phyloP scores from a whole-genome alignment of 1,284 basidiomycete species.

The Cryptococcus sp. region DNA sequence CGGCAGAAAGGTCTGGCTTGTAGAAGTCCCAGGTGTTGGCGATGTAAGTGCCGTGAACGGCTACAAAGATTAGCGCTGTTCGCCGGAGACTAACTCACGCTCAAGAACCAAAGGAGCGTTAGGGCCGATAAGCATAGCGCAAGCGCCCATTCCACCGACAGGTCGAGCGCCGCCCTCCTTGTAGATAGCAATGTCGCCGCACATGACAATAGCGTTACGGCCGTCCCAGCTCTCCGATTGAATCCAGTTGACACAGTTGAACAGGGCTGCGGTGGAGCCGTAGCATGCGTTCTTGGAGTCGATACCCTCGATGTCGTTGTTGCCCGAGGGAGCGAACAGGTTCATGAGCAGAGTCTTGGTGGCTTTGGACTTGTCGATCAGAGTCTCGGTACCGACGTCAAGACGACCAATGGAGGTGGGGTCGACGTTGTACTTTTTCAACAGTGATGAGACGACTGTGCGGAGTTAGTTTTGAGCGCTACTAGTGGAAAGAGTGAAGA shows the following conservation, averaged over 20 bases:
- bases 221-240: slow-evolving; percentile 98
- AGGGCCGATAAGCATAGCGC: slow-evolving; percentile 92
- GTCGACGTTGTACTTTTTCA: slow-evolving; percentile 95
- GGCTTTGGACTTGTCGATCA: slow-evolving; percentile 99
- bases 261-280: slow-evolving; percentile 95
- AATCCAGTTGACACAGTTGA: slow-evolving; percentile 97
- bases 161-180: slow-evolving; percentile 94
- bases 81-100: slow-evolving; percentile 64
- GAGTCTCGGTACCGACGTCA: slow-evolving; percentile 97
- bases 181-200: slow-evolving; percentile 97
- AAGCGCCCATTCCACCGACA: slow-evolving; percentile 94
- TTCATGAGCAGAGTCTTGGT: slow-evolving; percentile 99
- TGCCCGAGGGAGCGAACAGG: slow-evolving; percentile 86
- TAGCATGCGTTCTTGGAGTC: slow-evolving; percentile 99
- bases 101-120: slow-evolving; percentile 93
- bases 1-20: slow-evolving; percentile 77
- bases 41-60: slow-evolving; percentile 96
- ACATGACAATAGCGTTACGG: slow-evolving; percentile 94
- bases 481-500: neutral
- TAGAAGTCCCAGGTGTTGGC: slow-evolving; percentile 98
- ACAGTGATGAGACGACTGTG: slow-evolving; percentile 76
- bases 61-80: slow-evolving; percentile 54
- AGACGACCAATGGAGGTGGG: slow-evolving; percentile 94
- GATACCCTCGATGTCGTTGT: slow-evolving; percentile 97
- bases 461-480: neutral